phyloP scores from a whole-genome alignment of 2,329 filamentous ascomycete species.

The Claviceps capensis region DNA sequence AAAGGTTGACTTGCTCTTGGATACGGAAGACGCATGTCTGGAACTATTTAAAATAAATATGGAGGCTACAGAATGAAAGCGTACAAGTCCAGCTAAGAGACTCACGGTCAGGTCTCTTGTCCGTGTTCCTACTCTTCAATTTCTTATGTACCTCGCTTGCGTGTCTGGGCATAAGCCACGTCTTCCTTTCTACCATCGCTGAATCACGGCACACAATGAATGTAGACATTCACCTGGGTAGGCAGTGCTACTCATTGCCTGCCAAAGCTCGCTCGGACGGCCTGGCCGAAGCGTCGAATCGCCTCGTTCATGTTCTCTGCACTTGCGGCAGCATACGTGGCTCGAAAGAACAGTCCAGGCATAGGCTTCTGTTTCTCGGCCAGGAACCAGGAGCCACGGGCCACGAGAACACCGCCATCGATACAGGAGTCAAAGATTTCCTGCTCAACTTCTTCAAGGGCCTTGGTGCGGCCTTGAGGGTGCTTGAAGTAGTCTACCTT shows the following conservation, averaged over 20 bases:
- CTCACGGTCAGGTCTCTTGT: neutral
- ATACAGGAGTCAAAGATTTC: conserved; percentile 72
- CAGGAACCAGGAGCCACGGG: conserved; percentile 82
- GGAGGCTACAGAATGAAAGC: neutral
- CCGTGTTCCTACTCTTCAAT: too few species aligned
- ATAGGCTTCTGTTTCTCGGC: conserved; percentile 51
- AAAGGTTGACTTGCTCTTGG: too few species aligned
- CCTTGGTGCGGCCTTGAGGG: conserved; percentile 39
- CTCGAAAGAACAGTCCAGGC: conserved; percentile 68
- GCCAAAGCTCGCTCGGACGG: conserved; percentile 47
- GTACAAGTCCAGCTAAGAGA: neutral
- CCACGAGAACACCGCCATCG: conserved; percentile 63
- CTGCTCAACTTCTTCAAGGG: conserved; percentile 60
- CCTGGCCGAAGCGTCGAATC: conserved; percentile 61
- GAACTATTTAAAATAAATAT: neutral
- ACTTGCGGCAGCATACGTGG: conserved; percentile 75
- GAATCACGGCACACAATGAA: neutral
- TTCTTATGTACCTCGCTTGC: too few species aligned
- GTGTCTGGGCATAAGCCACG: too few species aligned
- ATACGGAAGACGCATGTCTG: neutral
- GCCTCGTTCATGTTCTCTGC: conserved; percentile 57
- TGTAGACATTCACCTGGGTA: neutral
- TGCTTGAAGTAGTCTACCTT: conserved; percentile 53
- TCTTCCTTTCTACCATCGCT: too few species aligned
- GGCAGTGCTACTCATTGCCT: conserved; percentile 13